Evolutionary conservation across 768 basidiomycete species (phyloP).

Genomic region (Rhodocollybia butyracea): DNA sequence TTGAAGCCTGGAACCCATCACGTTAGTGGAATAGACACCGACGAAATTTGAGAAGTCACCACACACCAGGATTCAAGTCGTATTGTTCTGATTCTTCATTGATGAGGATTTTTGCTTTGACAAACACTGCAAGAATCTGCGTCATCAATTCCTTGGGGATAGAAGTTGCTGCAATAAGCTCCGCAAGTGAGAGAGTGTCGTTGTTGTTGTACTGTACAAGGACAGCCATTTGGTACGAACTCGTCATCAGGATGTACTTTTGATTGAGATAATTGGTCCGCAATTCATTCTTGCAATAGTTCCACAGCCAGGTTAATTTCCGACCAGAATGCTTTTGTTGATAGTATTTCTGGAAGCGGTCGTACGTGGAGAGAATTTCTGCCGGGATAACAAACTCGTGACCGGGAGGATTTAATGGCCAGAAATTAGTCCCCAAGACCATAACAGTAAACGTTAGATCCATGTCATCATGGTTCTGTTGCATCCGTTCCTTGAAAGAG

Average conservation of each 20-base stretch:
- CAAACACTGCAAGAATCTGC: slow-evolving; percentile 55
- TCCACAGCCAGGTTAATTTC: slow-evolving; percentile 98
- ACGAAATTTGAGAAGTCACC: not conserved
- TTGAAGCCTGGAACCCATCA: too few relatives aligned
- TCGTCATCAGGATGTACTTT: slow-evolving; percentile 95
- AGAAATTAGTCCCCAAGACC: slow-evolving; percentile 94
- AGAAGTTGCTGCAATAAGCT: slow-evolving; percentile 61
- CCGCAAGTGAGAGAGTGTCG: slow-evolving; percentile 76
- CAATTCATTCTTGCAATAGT: slow-evolving; percentile 95
- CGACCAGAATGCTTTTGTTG: slow-evolving; percentile 91
- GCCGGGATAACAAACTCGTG: slow-evolving; percentile 88
- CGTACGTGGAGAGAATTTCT: slow-evolving; percentile 84
- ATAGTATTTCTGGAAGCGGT: slow-evolving; percentile 91
- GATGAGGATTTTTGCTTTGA: slow-evolving; percentile 86
- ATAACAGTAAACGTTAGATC: slow-evolving; percentile 90
- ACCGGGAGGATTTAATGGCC: slow-evolving; percentile 83
- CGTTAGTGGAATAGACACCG: too few relatives aligned
- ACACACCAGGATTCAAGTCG: slow-evolving; percentile 77
- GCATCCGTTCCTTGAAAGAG: slow-evolving; percentile 91
- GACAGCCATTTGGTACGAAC: slow-evolving; percentile 94
- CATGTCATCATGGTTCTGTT: slow-evolving; percentile 79
- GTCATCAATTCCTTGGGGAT: slow-evolving; percentile 65
- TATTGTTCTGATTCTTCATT: slow-evolving; percentile 89
- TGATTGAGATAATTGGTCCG: slow-evolving; percentile 90
- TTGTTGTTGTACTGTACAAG: slow-evolving; percentile 90